Base-by-base conservation (phyloP, 2,329 filamentous ascomycete genomes). In the Ophiocordyceps camponoti-rufipedis region DNA sequence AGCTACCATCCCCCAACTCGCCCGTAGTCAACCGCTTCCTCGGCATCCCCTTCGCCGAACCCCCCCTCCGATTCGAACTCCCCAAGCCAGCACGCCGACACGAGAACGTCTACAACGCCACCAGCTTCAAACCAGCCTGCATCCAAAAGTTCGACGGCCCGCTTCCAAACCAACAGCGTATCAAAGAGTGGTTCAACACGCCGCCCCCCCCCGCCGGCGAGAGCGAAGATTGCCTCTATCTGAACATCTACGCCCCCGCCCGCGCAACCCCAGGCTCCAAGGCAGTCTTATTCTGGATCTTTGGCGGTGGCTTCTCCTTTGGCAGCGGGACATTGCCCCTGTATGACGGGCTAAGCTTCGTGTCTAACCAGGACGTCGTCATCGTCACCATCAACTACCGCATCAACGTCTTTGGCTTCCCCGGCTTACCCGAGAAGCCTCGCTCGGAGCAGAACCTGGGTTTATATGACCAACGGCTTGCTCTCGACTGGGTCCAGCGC, bases 401-500 rank as follows among this genome's bases (percentile, higher is more conserved):
- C 4, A 49, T 62, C 38, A 63, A 61, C 31, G 54, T 67, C 28
- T 65, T 68, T 48, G 64, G 65, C 3, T 67, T 67, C 45, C 62
- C 62, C 1, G 56, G 57, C 6, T 44, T 35, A n/a, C 29, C 46
- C 2, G 39, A 35, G 11, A 42, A 41, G 31, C 46, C 46, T 3
- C 5, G 6, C 7, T n/a, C 28, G 6, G 35, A 47, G 46, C 46
- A 44, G 28, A 47, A 47, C 23, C 35, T 43, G 5, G 41, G 45
- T 7, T 31, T 31, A 31, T 9, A 1, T 32, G 76, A 80, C 48
- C 75, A 79, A 51, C 61, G 72, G 19, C 57, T 74, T 0, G 74
- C 67, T 0, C 57, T 80, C 14, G 50, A 78, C 48, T 80, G 76
- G 76, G 65, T 77, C 0, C 68, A 70, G n/a, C 69, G 74, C 47